phyloP scores from a whole-genome alignment of 1,139 yeast species.

The Saccharomyces hybrid region DNA sequence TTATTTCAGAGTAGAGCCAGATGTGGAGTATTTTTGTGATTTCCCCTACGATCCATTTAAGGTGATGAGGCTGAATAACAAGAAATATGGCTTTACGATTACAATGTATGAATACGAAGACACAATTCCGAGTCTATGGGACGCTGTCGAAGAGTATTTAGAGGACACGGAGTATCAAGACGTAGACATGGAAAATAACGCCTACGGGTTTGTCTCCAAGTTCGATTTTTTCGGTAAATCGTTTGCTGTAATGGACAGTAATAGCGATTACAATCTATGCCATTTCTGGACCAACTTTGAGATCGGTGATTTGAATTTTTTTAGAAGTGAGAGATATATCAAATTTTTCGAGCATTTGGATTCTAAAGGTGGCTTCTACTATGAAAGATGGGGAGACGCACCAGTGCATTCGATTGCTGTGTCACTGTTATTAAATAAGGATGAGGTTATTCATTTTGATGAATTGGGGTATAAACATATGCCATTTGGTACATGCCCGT shows the following conservation, averaged over 20 bases:
- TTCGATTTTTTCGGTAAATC: constrained; percentile 36
- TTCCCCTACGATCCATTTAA: constrained; percentile 73
- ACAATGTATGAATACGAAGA: constrained; percentile 69
- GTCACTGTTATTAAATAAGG: constrained; percentile 55
- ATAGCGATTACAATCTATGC: constrained; percentile 66
- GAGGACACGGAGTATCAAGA: constrained; percentile 16
- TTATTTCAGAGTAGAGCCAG: constrained; percentile 94
- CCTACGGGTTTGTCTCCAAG: constrained; percentile 63
- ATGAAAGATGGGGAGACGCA: constrained; percentile 98
- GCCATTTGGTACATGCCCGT: constrained; percentile 82
- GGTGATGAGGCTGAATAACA: constrained; percentile 60
- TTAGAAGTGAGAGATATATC: constrained; percentile 61
- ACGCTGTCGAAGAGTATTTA: constrained; percentile 38
- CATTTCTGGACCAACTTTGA: constrained; percentile 97
- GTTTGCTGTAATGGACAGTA: constrained; percentile 30
- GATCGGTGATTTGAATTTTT: constrained; percentile 73
- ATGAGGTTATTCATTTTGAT: constrained; percentile 78
- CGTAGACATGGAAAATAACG: constrained; percentile 55
- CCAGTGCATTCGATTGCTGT: constrained; percentile 87
- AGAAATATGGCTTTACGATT: constrained; percentile 82
- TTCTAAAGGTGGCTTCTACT: constrained; percentile 73
- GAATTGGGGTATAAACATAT: constrained; percentile 82
- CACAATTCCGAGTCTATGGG: constrained; percentile 83
- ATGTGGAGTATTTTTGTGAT: constrained; percentile 80
- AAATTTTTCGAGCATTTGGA: constrained; percentile 64